Base-by-base conservation (phyloP, 2,329 filamentous ascomycete species). In the Blumeria graminis region DNA sequence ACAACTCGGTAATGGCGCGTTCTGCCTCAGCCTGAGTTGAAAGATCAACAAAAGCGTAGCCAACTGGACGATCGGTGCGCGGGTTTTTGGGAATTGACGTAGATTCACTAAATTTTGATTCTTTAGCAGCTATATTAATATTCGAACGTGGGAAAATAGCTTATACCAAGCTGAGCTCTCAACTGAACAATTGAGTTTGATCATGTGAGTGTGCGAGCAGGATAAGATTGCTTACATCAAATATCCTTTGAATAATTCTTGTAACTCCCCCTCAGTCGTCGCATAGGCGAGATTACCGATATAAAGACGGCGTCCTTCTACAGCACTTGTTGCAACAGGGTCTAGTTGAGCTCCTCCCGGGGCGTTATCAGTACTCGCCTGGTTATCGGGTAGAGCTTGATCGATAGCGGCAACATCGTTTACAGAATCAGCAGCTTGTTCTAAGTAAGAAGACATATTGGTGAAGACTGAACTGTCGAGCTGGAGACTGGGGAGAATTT, bases 251-350 rank as follows among this genome's bases (percentile, higher is more conserved):
- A 98, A 98, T 81, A 98, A 98, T 68, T 92, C 86, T 80, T 93
- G 94, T 80, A 98, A 87, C 83, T 95, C 88, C 84, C 86, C 92
- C 86, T 96, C 92, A 72, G 88, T 94, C 82, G 92, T 96, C 83
- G 90, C 89, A 74, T 98, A 98, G 69, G 92, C 92, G 81, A 98
- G 86, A 80, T 98, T 98, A 78, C 92, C 92, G 77, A 98, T 96
- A 77, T 98, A 98, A 68, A 98, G 84, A 76, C 92, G 87, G 77
- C 92, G 87, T 72, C 92, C 90, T 79, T 98, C 92, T 73, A 90
- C 89, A 72, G 92, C 92, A 76, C 88, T 94, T 74, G 88, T 87
- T 72, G 92, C 83, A 69, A 92, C 88, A 71, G 89, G 88, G 72
- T 94, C 88, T 70, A 86, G 84, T 74, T 84, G 78, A 67, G 82